Evolutionary conservation across 495 filamentous ascomycete genomes (phyloP), one percentile per base, ranked within the genome.

Genomic region (Saxispiralis lemnorum): DNA sequence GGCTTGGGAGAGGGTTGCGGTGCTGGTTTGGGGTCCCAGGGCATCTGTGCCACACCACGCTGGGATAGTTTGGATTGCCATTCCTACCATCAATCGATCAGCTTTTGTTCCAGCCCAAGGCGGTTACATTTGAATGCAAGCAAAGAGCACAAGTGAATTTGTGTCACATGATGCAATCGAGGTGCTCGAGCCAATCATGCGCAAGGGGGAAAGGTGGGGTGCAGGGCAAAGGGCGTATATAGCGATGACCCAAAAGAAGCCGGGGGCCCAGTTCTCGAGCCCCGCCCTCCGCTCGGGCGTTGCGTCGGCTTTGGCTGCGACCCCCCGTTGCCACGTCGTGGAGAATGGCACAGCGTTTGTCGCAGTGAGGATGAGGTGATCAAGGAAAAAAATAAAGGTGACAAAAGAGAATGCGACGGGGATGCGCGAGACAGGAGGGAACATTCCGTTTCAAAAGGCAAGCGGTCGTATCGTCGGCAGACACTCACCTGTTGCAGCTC

Each of bases 41-140:
- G 92, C 62, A 95, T 96, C 32, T 73, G 66, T 41, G 87, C 92
- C 48, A 93, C 73, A 37, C 78, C 71, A 38, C 85, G 71, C 51
- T 75, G 73, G 0, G 88, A 79, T 16, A 96, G 73, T 63, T 86
- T 93, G 44, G 72, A 68, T 63, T 95, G 88, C 92, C 92, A 99
- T 63, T 70, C 80, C 89, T 97, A 28, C 4, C 5, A 28, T 28
- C 24, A 9, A 28, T 28, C 24, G 9, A 28, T 28, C 9, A 15
- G 37, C 19, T 35, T 12, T 21, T 20, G 43, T n/a, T n/a, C n/a
- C n/a, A n/a, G n/a, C n/a, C 19, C 0, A 17, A 21, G 16, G 39
- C 54, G 39, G 49, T 39, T 14, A 36, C 30, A 42, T 20, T 38
- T 9, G 11, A 38, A 18, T 31, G n/a, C 17, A 32, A 14, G 33